Evolutionary conservation across 2,329 filamentous ascomycete species (phyloP), one percentile per base, ranked within the genome.

Genomic region (Colletotrichum sp.): DNA sequence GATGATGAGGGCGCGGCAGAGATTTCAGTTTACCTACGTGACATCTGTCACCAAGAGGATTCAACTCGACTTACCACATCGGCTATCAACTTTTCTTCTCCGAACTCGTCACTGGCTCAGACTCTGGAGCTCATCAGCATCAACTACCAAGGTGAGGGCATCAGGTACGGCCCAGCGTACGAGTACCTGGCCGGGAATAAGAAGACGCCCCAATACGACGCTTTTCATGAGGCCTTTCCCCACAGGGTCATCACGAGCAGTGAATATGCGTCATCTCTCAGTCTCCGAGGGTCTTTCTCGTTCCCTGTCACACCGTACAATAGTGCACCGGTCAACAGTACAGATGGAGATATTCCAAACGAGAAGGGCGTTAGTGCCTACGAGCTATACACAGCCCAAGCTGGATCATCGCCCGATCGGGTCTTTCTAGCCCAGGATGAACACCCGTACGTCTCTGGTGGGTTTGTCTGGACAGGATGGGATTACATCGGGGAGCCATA

Each of bases 391-490:
- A 82, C 86, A 1, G 80, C 87, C 1, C 77, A 79, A 29, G 90
- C 85, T 80, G 89, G 87, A 4, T 84, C 88, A 0, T 88, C 87
- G 0, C 86, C 89, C 0, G 90, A 91, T 79, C 90, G 89, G 77
- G 89, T 91, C 0, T 91, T 91, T 77, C 81, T 78, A 16, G 77
- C 79, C 29, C 89, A 91, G 75, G 89, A 91, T 77, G 76, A 78
- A 6, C 79, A 89, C 76, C 83, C 85, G 1, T 91, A 86, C 74
- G 89, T 90, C 0, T 89, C 88, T 1, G 90, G 90, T 7, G 90
- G 89, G 75, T 90, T 88, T 39, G 88, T 89, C 13, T 90, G 88
- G 88, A 85, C 87, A 0, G 88, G 88, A 1, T 89, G 81, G 76
- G 88, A 89, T 69, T 89, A 89, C 76, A 78, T 89, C 12, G 88